Conservation (phyloP, 2,329 filamentous ascomycete species). For the Talaromyces sp. region DNA sequence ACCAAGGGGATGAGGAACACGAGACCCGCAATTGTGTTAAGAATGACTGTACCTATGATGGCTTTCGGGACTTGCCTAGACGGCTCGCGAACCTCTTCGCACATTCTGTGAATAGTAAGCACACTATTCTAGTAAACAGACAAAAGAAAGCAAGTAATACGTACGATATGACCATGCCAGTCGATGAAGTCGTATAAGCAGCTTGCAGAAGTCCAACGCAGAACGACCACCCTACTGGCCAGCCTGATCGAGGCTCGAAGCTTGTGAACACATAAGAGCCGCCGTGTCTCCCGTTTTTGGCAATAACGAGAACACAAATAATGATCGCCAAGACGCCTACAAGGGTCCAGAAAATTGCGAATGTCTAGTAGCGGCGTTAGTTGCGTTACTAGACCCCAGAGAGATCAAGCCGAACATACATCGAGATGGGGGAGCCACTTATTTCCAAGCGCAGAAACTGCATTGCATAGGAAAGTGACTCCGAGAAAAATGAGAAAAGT, state of each 20-base stretch:
- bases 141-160: constrained; percentile 31
- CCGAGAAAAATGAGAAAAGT: constrained; percentile 71
- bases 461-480: constrained; percentile 62
- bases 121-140: not conserved
- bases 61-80: constrained; percentile 67
- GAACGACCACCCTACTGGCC: constrained; percentile 70
- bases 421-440: constrained; percentile 63
- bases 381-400: constrained; percentile 48
- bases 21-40: constrained; percentile 65
- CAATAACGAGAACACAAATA: constrained; percentile 69
- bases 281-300: constrained; percentile 68
- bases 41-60: constrained; percentile 67
- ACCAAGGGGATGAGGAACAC: constrained; percentile 71
- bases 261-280: constrained; percentile 56
- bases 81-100: constrained; percentile 69
- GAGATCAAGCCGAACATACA: constrained; percentile 51
- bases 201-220: constrained; percentile 70
- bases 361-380: constrained; percentile 62
- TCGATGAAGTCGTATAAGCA: constrained; percentile 67
- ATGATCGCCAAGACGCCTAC: constrained; percentile 64
- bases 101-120: constrained; percentile 52
- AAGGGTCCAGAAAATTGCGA: constrained; percentile 72
- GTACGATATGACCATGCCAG: constrained; percentile 78
- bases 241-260: constrained; percentile 68
- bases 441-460: constrained; percentile 56